Evolutionary conservation across 1,284 basidiomycete species (phyloP).

Genomic region (Meira miltonrushii): DNA sequence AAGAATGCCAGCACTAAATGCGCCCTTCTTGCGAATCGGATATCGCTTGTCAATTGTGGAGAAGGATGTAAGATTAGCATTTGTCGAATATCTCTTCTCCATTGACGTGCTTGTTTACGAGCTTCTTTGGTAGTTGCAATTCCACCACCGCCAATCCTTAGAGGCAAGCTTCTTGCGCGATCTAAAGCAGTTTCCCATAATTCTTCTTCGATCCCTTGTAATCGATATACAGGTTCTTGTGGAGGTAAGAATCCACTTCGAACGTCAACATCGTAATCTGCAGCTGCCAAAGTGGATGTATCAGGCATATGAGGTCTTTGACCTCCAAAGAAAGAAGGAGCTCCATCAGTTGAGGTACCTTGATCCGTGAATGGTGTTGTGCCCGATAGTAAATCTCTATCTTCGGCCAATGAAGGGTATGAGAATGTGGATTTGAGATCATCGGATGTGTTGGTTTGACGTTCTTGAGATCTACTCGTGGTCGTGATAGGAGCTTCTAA

Average conservation of each 20-base stretch:
- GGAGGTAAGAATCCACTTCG: slow-evolving; percentile 88
- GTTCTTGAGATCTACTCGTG: neutral
- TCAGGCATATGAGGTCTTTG: slow-evolving; percentile 57
- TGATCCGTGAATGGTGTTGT: slow-evolving; percentile 16
- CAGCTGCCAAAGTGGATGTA: slow-evolving; percentile 77
- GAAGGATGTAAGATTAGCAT: slow-evolving; percentile 34
- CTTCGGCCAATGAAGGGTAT: slow-evolving; percentile 2
- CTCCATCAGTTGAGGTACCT: neutral
- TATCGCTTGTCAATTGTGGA: slow-evolving; percentile 29
- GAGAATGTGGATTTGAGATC: slow-evolving; percentile 5
- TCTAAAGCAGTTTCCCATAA: slow-evolving; percentile 64
- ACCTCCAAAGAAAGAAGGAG: neutral
- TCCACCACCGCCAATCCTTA: slow-evolving; percentile 37
- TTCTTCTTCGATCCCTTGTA: slow-evolving; percentile 62
- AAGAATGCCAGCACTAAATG: slow-evolving; percentile 80
- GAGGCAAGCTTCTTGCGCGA: slow-evolving; percentile 54
- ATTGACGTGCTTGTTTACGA: slow-evolving; percentile 50
- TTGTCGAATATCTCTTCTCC: slow-evolving; percentile 62
- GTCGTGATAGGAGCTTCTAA: neutral
- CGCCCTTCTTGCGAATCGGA: slow-evolving; percentile 60
- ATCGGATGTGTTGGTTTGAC: slow-evolving; percentile 8
- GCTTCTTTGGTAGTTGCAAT: slow-evolving; percentile 18
- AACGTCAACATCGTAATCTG: slow-evolving; percentile 91
- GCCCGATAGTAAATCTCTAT: slow-evolving; percentile 18
- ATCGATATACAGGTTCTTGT: slow-evolving; percentile 64